A percentile compares a stretch with the other conserved stretches of the same genome.
Evolutionary conservation across 805 yeast genomes (phyloP).

Genomic region (Saccharomycopsis fibuligera): DNA sequence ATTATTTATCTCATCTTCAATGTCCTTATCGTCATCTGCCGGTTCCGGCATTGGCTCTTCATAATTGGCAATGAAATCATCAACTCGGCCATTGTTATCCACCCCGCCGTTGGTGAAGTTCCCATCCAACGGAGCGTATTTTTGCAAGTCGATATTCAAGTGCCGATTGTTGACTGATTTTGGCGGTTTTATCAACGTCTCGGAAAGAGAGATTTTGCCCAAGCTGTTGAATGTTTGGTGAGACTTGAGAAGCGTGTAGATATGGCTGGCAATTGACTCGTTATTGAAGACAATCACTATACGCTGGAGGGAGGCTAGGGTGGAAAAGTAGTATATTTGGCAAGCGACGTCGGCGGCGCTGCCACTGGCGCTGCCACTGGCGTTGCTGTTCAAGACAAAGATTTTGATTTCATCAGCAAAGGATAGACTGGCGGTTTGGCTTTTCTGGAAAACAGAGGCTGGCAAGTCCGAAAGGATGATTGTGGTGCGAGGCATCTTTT

Average conservation of each 20-base stretch:
- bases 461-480: slow-evolving; percentile 15
- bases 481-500: slow-evolving; percentile 13
- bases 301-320: slow-evolving; percentile 8
- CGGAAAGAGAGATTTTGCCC: slow-evolving; percentile 3
- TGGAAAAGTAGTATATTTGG: slow-evolving; percentile 10
- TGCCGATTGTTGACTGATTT: neutral
- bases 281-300: slow-evolving; percentile 11
- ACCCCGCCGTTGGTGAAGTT: slow-evolving; percentile 8
- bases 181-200: slow-evolving; percentile 6
- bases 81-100: neutral
- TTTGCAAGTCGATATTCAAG: neutral
- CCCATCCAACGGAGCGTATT: neutral
- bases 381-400: slow-evolving; percentile 6
- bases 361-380: neutral
- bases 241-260: neutral
- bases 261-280: slow-evolving; percentile 5
- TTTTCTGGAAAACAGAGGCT: slow-evolving; percentile 4
- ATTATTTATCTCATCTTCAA: neutral
- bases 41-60: slow-evolving; percentile 16
- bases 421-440: slow-evolving; percentile 3
- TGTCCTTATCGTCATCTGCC: neutral
- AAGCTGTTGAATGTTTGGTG: slow-evolving; percentile 1
- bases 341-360: neutral
- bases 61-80: slow-evolving; percentile 12
- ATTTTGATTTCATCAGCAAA: slow-evolving; percentile 18